Percentiles rank a stretch among this genome's conserved stretches.
phyloP scores from a whole-genome alignment of 2,329 filamentous ascomycete genomes.

The Sarocladium brachiariae region DNA sequence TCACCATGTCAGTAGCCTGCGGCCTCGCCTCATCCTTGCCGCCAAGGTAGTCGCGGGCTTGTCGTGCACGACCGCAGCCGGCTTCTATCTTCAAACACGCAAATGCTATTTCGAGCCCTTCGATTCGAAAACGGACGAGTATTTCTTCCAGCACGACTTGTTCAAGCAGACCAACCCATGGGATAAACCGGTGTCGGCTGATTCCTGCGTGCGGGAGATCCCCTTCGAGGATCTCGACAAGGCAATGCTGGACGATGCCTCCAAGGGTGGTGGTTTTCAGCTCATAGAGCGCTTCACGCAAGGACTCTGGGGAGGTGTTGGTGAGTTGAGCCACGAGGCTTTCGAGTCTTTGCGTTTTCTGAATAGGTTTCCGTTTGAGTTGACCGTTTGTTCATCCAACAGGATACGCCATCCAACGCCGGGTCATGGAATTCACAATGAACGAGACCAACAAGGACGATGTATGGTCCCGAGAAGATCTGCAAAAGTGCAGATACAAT shows the following conservation, averaged over 20 bases:
- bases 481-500: not conserved
- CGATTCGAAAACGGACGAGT: not conserved
- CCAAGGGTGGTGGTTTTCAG: not conserved
- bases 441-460: not conserved
- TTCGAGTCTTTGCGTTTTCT: too few species aligned
- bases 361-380: not conserved
- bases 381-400: too few species aligned
- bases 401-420: not conserved
- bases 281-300: slow-evolving; percentile 4
- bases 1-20: not conserved
- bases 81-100: slow-evolving; percentile 2
- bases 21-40: not conserved
- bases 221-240: not conserved
- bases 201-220: not conserved
- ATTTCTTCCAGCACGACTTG: not conserved
- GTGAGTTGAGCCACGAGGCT: too few species aligned
- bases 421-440: slow-evolving; percentile 3
- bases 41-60: not conserved
- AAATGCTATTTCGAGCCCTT: not conserved
- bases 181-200: not conserved
- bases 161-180: not conserved
- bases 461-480: not conserved
- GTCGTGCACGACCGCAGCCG: not conserved
- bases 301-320: not conserved
- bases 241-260: not conserved